A percentile compares a stretch with the other conserved stretches of the same genome.
phyloP scores from a whole-genome alignment of 176 grass and related monocot species.

The Eremochloa ophiuroides region DNA sequence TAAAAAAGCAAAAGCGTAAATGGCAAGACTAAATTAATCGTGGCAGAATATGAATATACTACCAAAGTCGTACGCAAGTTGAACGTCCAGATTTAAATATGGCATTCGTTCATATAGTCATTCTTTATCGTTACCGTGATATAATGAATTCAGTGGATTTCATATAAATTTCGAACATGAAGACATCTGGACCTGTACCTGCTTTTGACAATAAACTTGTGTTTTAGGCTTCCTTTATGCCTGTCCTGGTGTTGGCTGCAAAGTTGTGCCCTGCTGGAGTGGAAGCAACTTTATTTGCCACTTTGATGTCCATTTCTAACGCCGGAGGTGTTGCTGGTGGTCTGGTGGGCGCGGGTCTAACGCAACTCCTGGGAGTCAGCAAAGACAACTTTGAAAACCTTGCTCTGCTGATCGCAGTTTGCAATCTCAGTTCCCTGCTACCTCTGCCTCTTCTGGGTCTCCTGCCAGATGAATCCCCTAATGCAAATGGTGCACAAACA shows the following conservation, averaged over 20 bases:
- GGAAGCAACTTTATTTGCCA: constrained; percentile 93
- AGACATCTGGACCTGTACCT: neutral
- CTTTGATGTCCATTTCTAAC: constrained; percentile 94
- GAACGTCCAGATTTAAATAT: neutral
- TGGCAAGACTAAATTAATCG: neutral
- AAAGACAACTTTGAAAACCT: constrained; percentile 73
- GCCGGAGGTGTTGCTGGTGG: constrained; percentile 70
- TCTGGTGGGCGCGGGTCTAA: constrained; percentile 74
- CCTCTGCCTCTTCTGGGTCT: constrained; percentile 82
- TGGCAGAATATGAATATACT: neutral
- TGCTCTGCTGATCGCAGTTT: constrained; percentile 50
- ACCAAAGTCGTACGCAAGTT: neutral
- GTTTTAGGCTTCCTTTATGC: constrained; percentile 94
- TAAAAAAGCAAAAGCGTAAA: neutral
- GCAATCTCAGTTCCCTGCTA: constrained; percentile 85
- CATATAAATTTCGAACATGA: neutral
- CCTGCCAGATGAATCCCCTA: constrained; percentile 54
- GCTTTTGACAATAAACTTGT: neutral
- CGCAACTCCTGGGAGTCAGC: constrained; percentile 74
- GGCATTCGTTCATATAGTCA: neutral
- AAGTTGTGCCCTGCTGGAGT: constrained; percentile 72
- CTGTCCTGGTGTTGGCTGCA: constrained; percentile 83
- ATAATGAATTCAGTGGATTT: neutral
- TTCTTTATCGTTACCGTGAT: neutral
- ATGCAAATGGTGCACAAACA: constrained; percentile 12